Conservation (phyloP, 1,284 basidiomycete species). For the Sporisorium graminicola region DNA sequence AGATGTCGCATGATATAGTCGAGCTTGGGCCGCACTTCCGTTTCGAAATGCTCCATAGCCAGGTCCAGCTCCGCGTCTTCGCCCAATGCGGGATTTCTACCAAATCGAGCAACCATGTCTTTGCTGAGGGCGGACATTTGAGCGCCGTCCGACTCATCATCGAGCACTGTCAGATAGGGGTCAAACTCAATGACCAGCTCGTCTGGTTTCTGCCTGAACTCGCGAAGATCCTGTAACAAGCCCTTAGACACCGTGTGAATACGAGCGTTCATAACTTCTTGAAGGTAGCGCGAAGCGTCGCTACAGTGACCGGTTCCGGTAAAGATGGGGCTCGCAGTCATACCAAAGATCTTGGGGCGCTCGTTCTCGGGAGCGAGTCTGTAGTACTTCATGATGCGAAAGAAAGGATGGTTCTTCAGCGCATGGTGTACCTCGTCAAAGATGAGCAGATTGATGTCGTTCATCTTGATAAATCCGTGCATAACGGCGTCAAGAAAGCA, state of each 20-base stretch:
- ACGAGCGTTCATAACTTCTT: constrained; percentile 44
- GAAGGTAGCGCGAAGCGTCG: constrained; percentile 37
- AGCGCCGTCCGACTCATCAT: constrained; percentile 6
- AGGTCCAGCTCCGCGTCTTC: constrained; percentile 14
- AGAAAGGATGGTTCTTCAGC: constrained; percentile 45
- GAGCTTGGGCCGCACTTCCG: constrained; percentile 43
- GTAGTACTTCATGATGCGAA: constrained; percentile 61
- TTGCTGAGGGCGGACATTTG: constrained; percentile 14
- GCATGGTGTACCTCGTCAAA: constrained; percentile 63
- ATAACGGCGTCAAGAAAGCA: constrained; percentile 54
- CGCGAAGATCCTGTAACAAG: constrained; percentile 27
- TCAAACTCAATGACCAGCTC: constrained; percentile 58
- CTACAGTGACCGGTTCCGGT: constrained; percentile 18
- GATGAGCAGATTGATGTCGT: constrained; percentile 51
- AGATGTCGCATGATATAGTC: constrained; percentile 38
- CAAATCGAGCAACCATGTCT: constrained; percentile 24
- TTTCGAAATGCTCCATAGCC: constrained; percentile 24
- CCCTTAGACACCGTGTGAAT: constrained; percentile 47
- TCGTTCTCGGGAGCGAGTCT: constrained; percentile 11
- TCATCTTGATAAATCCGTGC: constrained; percentile 53
- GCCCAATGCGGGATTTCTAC: not conserved
- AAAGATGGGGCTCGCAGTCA: constrained; percentile 60
- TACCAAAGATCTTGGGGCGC: constrained; percentile 59
- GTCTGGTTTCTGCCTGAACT: constrained; percentile 40
- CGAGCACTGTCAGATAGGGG: constrained; percentile 15